Evolutionary conservation across 176 grass and related monocot genomes (phyloP), one percentile per base, ranked within the genome.

Genomic region (Aegilops longissima): DNA sequence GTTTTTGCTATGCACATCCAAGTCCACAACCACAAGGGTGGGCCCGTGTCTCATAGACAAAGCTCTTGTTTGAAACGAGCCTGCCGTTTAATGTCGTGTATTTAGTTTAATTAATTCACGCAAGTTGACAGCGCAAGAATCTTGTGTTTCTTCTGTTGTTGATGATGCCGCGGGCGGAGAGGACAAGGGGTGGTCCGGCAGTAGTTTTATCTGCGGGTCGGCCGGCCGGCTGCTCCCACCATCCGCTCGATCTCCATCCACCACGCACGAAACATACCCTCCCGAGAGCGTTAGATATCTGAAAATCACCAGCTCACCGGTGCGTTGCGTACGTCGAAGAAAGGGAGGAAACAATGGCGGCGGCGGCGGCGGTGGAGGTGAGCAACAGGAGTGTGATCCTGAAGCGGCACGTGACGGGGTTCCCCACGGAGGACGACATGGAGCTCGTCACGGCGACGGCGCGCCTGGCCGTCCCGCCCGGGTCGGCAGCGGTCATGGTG

Each of bases 371-470:
- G 5, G 42, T 10, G 42, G 35, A 11, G 69, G 69, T 23, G 76
- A 61, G 42, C 12, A 87, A 90, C 66, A 85, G 21, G 87, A 78
- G 66, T 70, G 76, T 97, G 29, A 13, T 88, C 12, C 77, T 97
- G 63, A 94, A 89, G 83, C 36, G 77, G 3, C 89, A 90, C 42
- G 88, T 97, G 45, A 77, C 68, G 6, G 90, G 92, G n/a, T 6
- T 51, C 42, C 73, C 88, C 5, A 80, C 38, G 10, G 21, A 73
- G 70, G 38, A 5, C 21, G 70, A 73, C 21, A 73, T 73, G 70
- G 70, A 73, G 38, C 3, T 90, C 16, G 78, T 83, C 52, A 12
- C 65, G 5, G 74, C 45, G 27, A 31, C 45, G 8, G 85, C 40
- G 74, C 36, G 16, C 18, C 74, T 75, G 51, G 76, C 64, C 51